A percentile compares a stretch with the other conserved stretches of the same genome.
Conservation (phyloP, 1,139 yeast species). For the Protomyces gravidus region DNA sequence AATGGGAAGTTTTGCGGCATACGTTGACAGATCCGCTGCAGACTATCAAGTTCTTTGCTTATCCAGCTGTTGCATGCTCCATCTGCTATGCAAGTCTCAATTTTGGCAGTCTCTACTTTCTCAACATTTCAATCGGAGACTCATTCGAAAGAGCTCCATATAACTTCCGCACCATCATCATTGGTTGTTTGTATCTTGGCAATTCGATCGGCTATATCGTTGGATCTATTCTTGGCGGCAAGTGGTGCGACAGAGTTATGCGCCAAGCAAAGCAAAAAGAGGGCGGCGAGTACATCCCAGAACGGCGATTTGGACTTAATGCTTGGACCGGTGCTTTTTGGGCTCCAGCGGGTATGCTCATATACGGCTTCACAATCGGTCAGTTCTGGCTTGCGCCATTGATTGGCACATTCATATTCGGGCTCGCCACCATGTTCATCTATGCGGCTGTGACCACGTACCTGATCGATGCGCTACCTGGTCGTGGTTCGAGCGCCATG, state of each 20-base stretch:
- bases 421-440: slow-evolving; percentile 77
- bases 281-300: slow-evolving; percentile 67
- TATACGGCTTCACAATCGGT: slow-evolving; percentile 76
- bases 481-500: slow-evolving; percentile 83
- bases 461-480: slow-evolving; percentile 78
- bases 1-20: slow-evolving; percentile 38
- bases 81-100: slow-evolving; percentile 50
- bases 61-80: slow-evolving; percentile 71
- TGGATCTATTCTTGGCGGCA: slow-evolving; percentile 73
- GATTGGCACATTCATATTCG: slow-evolving; percentile 75
- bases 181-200: slow-evolving; percentile 77
- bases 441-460: slow-evolving; percentile 79
- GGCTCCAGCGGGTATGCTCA: slow-evolving; percentile 62
- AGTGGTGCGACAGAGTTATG: slow-evolving; percentile 66
- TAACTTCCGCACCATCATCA: slow-evolving; percentile 58
- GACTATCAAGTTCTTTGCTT: slow-evolving; percentile 45
- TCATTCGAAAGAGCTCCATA: slow-evolving; percentile 64
- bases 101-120: slow-evolving; percentile 52
- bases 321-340: slow-evolving; percentile 59
- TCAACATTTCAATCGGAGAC: slow-evolving; percentile 68
- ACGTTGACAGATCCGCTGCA: slow-evolving; percentile 27
- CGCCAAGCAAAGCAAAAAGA: slow-evolving; percentile 40
- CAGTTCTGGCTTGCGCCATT: slow-evolving; percentile 70
- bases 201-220: slow-evolving; percentile 71
- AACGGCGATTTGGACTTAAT: slow-evolving; percentile 73